A percentile compares a stretch with the other conserved stretches of the same genome.
These are phyloP conservation scores for Aphanoascus verrucosus DNA, from an alignment of 2,329 filamentous ascomycete species.

Conservation along the genomic window DNA sequence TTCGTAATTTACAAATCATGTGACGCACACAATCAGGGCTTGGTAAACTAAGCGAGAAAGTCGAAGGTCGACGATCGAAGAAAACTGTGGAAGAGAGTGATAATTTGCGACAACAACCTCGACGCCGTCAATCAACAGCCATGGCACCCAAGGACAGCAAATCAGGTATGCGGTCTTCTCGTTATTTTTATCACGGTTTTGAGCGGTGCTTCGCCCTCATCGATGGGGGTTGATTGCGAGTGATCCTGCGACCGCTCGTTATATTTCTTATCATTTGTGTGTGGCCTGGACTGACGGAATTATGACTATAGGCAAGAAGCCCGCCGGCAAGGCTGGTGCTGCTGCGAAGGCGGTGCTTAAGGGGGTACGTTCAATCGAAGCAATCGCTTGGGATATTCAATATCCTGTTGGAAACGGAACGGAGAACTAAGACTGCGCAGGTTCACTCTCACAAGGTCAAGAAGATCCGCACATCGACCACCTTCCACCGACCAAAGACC, in stretches of 20 bases:
- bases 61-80: conserved; percentile 8
- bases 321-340: conserved; percentile 63
- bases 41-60: conserved; percentile 19
- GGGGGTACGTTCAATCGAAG: conserved; percentile 56
- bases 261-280: conserved; percentile 10
- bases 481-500: conserved; percentile 97
- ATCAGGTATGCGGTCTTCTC: conserved; percentile 32
- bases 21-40: conserved; percentile 18
- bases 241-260: background rate
- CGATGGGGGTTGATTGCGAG: background rate
- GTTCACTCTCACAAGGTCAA: conserved; percentile 72
- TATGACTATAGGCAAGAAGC: conserved; percentile 44
- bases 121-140: conserved; percentile 36
- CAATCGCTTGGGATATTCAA: background rate
- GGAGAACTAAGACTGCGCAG: conserved; percentile 32
- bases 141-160: conserved; percentile 41
- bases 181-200: background rate
- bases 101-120: conserved; percentile 35
- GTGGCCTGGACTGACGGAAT: conserved; percentile 22
- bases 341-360: conserved; percentile 94
- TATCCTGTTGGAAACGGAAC: conserved; percentile 1
- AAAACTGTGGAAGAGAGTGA: conserved; percentile 22
- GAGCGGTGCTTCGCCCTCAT: background rate
- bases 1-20: conserved; percentile 10
- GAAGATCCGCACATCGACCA: conserved; percentile 86